A percentile compares a stretch with the other conserved stretches of the same genome.
These are phyloP conservation scores for Hyaloraphidium curvatum DNA, from an alignment of 192 early-diverging fungal species.

Conservation along the genomic window DNA sequence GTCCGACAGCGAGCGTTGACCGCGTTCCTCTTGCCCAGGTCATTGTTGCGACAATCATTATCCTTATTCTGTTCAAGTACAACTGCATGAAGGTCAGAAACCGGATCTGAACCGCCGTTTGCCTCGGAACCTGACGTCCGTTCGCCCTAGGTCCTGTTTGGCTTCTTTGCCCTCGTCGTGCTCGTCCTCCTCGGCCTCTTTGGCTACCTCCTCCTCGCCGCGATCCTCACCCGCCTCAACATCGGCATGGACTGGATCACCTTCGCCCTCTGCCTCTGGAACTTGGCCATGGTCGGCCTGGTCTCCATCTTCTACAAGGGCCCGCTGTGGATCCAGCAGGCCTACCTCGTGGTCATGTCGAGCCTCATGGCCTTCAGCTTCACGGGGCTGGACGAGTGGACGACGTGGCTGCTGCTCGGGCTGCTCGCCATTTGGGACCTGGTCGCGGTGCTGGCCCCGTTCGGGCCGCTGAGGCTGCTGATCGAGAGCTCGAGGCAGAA, in stretches of 20 bases:
- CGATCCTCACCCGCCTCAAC: conserved; percentile 15
- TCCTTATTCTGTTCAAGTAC: conserved; percentile 53
- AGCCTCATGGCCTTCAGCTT: conserved; percentile 41
- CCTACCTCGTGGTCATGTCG: conserved; percentile 58
- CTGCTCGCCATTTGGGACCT: conserved; percentile 69
- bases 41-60: conserved; percentile 54
- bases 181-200: conserved; percentile 51
- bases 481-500: conserved; percentile 53
- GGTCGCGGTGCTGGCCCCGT: conserved; percentile 76
- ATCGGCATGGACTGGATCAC: conserved; percentile 54
- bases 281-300: conserved; percentile 49
- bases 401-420: conserved; percentile 64
- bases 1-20: no score
- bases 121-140: neutral
- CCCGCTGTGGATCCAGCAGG: conserved; percentile 52
- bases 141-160: conserved; percentile 34
- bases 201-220: conserved; percentile 37
- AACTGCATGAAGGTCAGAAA: conserved; percentile 47
- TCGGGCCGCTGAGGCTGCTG: conserved; percentile 61
- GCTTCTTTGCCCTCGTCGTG: conserved; percentile 54
- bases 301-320: conserved; percentile 67
- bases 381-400: conserved; percentile 33
- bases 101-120: neutral
- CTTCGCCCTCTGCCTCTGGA: conserved; percentile 59
- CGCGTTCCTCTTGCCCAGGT: conserved; percentile 63